Conservation (phyloP, 1,284 basidiomycete species). For the Stereum hirsutum region DNA sequence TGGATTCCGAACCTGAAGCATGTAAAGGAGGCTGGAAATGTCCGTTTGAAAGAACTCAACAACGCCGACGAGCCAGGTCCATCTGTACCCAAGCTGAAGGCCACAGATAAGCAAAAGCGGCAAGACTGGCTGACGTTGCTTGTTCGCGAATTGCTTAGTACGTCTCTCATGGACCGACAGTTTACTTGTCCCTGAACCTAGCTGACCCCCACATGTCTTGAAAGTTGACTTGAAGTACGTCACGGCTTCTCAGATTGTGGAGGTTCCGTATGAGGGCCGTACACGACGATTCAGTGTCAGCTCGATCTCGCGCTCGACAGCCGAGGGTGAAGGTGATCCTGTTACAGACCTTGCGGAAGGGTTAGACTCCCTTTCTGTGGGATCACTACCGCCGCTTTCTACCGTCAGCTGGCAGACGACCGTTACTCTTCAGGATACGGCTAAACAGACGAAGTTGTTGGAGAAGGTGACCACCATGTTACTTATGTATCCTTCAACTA, state of each 20-base stretch:
- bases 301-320: conserved; percentile 31
- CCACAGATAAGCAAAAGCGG: conserved; percentile 27
- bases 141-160: conserved; percentile 55
- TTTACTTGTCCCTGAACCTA: too few relatives aligned
- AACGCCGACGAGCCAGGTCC: conserved; percentile 6
- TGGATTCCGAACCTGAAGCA: conserved; percentile 41
- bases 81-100: conserved; percentile 9
- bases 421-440: conserved; percentile 35
- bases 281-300: conserved; percentile 44
- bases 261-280: conserved; percentile 55
- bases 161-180: conserved; percentile 9
- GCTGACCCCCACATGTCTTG: conserved; percentile 1
- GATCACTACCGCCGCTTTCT: conserved; percentile 34
- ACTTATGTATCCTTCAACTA: too few relatives aligned
- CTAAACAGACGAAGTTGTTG: background rate
- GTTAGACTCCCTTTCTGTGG: conserved; percentile 34
- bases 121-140: conserved; percentile 61
- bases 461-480: too few relatives aligned
- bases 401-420: conserved; percentile 53
- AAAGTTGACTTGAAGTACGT: conserved; percentile 72
- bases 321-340: conserved; percentile 15
- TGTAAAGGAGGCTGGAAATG: conserved; percentile 36
- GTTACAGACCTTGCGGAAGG: conserved; percentile 25
- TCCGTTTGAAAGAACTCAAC: conserved; percentile 39
- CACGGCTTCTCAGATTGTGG: conserved; percentile 48